Base-by-base conservation (phyloP, 768 basidiomycete species). In the Collybia sordida region DNA sequence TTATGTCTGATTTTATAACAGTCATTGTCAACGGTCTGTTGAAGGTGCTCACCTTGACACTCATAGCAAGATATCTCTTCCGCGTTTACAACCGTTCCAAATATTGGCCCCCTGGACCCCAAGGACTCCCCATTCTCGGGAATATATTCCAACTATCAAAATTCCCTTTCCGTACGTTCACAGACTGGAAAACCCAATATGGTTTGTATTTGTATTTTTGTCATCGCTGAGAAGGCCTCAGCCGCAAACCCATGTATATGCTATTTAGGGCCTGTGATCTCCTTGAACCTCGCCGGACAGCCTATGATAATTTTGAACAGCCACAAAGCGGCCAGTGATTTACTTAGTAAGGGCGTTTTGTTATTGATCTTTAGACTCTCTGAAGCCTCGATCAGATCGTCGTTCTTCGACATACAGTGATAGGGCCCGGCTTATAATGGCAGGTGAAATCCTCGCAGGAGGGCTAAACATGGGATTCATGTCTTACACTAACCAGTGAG, bases 121-220 rank as follows among this genome's bases (percentile, higher is more conserved):
- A 18, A 35, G 45, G 45, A 11, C 31, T 47, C 37, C 45, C 28
- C 5, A 47, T 47, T 12, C 22, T 47, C n/a, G 45, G 45, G n/a
- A 47, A 47, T 47, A 35, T 36, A 47, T 47, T 47, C 19, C 45
- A 47, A 47, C 31, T 47, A 18, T n/a, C n/a, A 17, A 23, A n/a
- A 1, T 23, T 47, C 18, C 34, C 45, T 19, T 47, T 31, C 34
- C 17, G n/a, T 18, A 28, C 7, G 8, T 47, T 47, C n/a, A 35
- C 45, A 8, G 31, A 47, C 18, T 47, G 31, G 28, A 28, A 47
- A 31, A 34, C 31, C 14, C 31, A 47, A 31, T 47, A 47, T 21
- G 31, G 45, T 47, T 6, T 11, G 18, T 9, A n/a, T 12, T 19
- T 23, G n/a, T 9, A 18, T 35, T 19, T n/a, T n/a, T n/a, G n/a